Conservation (phyloP, 1,284 basidiomycete genomes). For the Sanghuangporus sanghuang region DNA sequence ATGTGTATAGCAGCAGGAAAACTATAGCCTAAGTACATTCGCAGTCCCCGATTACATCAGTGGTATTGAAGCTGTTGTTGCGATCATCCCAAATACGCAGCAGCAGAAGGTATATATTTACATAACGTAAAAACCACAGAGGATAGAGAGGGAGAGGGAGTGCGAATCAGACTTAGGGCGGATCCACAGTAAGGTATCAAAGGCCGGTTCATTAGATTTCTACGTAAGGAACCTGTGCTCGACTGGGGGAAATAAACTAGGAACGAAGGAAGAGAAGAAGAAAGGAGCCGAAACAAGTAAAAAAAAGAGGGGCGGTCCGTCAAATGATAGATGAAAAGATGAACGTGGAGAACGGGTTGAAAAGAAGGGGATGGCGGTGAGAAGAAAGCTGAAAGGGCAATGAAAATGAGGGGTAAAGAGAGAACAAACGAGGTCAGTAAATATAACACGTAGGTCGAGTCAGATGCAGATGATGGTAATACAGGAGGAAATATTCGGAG, state of each 20-base stretch:
- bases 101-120: too few relatives aligned
- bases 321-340: neutral
- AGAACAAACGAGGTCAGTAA: slow-evolving; percentile 13
- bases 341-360: neutral
- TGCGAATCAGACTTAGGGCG: slow-evolving; percentile 2
- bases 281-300: neutral
- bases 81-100: too few relatives aligned
- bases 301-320: slow-evolving; percentile 8
- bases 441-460: slow-evolving; percentile 7
- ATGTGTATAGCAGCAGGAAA: too few relatives aligned
- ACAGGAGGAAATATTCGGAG: slow-evolving; percentile 8
- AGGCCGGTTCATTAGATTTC: slow-evolving; percentile 13
- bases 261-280: neutral
- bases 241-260: neutral
- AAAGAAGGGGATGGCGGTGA: neutral
- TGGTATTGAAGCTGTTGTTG: too few relatives aligned
- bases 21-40: too few relatives aligned
- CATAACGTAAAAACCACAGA: too few relatives aligned
- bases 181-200: slow-evolving; percentile 3
- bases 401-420: neutral
- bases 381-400: neutral
- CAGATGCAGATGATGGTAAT: slow-evolving; percentile 14
- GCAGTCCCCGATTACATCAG: too few relatives aligned
- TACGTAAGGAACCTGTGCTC: slow-evolving; percentile 1
- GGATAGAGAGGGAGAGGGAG: neutral